These are phyloP conservation scores for Chloris gayana DNA, from an alignment of 176 grass and related monocot species.

Conservation along the genomic window DNA sequence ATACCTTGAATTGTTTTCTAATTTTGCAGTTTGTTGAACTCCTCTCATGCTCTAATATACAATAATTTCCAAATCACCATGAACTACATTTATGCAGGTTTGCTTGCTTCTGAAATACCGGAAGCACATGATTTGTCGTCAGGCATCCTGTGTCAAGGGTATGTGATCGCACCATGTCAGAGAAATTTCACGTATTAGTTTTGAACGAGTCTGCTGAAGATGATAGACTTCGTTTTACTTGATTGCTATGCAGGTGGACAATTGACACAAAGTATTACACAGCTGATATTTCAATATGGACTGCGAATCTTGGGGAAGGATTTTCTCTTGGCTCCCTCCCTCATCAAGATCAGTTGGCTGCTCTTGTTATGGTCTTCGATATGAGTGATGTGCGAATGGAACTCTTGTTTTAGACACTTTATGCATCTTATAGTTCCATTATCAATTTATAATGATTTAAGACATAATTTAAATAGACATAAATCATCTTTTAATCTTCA, in stretches of 20 bases:
- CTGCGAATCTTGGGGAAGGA: constrained; percentile 64
- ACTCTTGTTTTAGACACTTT: background rate
- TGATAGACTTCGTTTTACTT: constrained; percentile 20
- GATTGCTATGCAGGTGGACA: constrained; percentile 69
- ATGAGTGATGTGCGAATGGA: constrained; percentile 71
- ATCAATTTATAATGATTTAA: background rate
- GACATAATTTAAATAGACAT: too few species aligned
- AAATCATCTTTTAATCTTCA: background rate
- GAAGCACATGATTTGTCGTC: constrained; percentile 73
- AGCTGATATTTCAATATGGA: constrained; percentile 86
- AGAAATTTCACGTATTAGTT: background rate
- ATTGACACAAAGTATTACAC: constrained; percentile 96
- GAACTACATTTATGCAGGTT: constrained; percentile 43
- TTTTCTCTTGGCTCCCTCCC: constrained; percentile 72
- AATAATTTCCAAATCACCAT: constrained; percentile 23
- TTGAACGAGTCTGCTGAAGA: background rate
- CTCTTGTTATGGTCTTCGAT: constrained; percentile 91
- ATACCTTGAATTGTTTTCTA: background rate
- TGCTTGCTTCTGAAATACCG: constrained; percentile 68
- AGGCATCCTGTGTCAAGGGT: constrained; percentile 88
- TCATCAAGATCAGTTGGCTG: constrained; percentile 57
- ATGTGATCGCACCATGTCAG: constrained; percentile 34
- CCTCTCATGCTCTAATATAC: background rate
- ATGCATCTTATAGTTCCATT: background rate
- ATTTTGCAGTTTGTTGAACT: background rate